A percentile compares a stretch with the other conserved stretches of the same genome.
Evolutionary conservation across 2,329 filamentous ascomycete species (phyloP).

Genomic region (Daldinia eschscholtzii): DNA sequence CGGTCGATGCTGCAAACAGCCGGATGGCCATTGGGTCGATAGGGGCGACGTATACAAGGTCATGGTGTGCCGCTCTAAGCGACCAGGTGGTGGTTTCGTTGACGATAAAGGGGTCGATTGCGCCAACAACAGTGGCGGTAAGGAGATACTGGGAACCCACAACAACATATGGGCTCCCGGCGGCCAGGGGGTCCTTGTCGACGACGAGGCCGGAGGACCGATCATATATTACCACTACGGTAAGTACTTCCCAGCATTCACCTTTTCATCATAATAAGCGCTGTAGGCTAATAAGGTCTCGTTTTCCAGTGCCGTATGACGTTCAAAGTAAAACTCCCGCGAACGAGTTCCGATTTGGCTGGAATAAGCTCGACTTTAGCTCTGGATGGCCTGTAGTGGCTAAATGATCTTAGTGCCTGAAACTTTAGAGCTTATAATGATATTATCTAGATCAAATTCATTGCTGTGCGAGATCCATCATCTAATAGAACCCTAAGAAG

Average conservation of each 20-base stretch:
- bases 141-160: conserved; percentile 39
- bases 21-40: conserved; percentile 34
- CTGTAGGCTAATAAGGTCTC: neutral
- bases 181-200: conserved; percentile 41
- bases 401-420: neutral
- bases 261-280: neutral
- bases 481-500: neutral
- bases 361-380: conserved; percentile 46
- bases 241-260: conserved; percentile 14
- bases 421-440: neutral
- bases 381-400: conserved; percentile 44
- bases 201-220: conserved; percentile 40
- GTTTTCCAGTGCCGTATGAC: conserved; percentile 35
- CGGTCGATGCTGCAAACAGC: conserved; percentile 41
- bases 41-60: conserved; percentile 44
- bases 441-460: neutral
- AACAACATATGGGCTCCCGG: conserved; percentile 44
- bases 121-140: conserved; percentile 40
- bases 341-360: conserved; percentile 41
- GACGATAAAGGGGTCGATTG: conserved; percentile 40
- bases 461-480: neutral
- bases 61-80: conserved; percentile 45
- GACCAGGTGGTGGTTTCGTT: conserved; percentile 36
- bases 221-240: conserved; percentile 47
- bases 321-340: conserved; percentile 31